These are phyloP conservation scores for Globisporangium nagaii DNA, from an alignment of 352 stramenopile species.

Conservation along the genomic window DNA sequence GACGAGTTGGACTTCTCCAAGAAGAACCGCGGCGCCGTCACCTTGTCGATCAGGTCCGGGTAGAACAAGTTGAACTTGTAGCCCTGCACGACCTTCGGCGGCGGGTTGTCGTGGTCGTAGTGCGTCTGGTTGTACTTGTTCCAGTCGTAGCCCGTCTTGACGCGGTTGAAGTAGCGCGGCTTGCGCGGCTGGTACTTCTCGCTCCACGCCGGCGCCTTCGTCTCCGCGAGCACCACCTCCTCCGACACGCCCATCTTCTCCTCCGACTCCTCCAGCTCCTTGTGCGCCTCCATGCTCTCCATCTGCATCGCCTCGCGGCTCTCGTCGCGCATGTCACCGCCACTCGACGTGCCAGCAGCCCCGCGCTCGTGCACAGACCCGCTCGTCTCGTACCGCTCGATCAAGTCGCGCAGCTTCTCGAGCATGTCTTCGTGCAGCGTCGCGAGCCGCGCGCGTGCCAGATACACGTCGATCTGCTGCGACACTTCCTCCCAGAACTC, in stretches of 20 bases:
- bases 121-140: conserved; percentile 99
- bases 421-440: conserved; percentile 95
- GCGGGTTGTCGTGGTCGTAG: conserved; percentile 99
- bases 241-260: conserved; percentile 87
- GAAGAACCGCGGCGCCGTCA: conserved; percentile 92
- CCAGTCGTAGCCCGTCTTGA: conserved; percentile 99
- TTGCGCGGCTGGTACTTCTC: conserved; percentile 98
- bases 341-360: conserved; percentile 11
- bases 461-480: conserved; percentile 90
- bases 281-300: conserved; percentile 51
- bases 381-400: conserved; percentile 17
- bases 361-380: too few relatives aligned
- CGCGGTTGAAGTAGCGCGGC: conserved; percentile 98
- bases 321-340: conserved; percentile 44
- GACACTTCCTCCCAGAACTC: conserved; percentile 94
- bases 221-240: conserved; percentile 73
- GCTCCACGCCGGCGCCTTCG: conserved; percentile 82
- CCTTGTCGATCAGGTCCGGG: conserved; percentile 98
- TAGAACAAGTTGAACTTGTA: conserved; percentile 99
- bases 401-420: conserved; percentile 85
- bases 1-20: conserved; percentile 90
- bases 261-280: conserved; percentile 62
- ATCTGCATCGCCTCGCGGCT: conserved; percentile 63
- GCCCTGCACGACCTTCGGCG: conserved; percentile 99
- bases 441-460: conserved; percentile 83